phyloP scores from a whole-genome alignment of 2,329 filamentous ascomycete genomes.

The Ceratocystis eucalypticola region DNA sequence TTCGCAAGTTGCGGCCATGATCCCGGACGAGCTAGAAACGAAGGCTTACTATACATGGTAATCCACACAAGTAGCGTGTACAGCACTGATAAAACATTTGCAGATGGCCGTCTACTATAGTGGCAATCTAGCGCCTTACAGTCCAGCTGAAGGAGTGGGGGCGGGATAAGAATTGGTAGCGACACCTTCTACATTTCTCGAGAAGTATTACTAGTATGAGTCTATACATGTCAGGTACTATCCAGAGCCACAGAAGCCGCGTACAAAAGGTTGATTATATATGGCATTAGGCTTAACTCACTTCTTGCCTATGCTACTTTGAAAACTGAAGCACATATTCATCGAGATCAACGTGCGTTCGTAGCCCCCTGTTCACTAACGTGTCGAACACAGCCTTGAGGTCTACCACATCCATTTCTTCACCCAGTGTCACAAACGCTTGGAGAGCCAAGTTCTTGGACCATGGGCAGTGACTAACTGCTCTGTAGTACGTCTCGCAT shows the following conservation, averaged over 20 bases:
- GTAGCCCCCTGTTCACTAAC: constrained; percentile 36
- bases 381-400: constrained; percentile 36
- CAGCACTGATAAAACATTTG: not conserved
- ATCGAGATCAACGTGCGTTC: constrained; percentile 40
- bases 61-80: not conserved
- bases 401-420: constrained; percentile 35
- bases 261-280: no score
- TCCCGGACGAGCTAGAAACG: no score
- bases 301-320: not conserved
- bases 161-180: not conserved
- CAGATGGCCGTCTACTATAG: not conserved
- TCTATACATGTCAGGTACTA: no score
- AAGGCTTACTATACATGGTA: not conserved
- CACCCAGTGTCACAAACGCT: constrained; percentile 34
- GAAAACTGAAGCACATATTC: constrained; percentile 26
- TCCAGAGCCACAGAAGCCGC: no score
- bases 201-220: no score
- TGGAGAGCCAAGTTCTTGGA: constrained; percentile 39
- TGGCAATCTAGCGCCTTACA: not conserved
- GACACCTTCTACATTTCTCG: no score
- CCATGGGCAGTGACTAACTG: constrained; percentile 36
- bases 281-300: not conserved
- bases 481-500: constrained; percentile 37
- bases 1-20: no score
- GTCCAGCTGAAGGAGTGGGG: not conserved